Percentiles rank a stretch among this genome's conserved stretches.
Evolutionary conservation across 495 filamentous ascomycete species (phyloP).

Genomic region (Annulohypoxylon bovei): DNA sequence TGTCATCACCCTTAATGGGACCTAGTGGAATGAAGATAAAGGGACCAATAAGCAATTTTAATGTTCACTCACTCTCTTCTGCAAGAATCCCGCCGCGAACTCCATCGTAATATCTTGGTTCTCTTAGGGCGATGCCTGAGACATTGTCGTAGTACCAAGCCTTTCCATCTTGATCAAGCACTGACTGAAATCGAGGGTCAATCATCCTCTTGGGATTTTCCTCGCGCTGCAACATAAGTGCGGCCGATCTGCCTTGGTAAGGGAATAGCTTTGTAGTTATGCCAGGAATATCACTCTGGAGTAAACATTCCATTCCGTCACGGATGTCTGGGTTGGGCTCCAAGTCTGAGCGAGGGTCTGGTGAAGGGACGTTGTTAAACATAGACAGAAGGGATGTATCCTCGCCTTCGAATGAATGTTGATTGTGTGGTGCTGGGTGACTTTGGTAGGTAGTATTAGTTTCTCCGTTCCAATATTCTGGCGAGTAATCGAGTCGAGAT

Average conservation of each 20-base stretch:
- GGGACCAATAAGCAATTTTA: constrained; percentile 52
- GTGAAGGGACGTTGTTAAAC: constrained; percentile 86
- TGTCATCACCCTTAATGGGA: background rate
- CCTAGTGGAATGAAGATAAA: background rate
- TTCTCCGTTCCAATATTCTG: constrained; percentile 64
- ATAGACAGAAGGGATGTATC: constrained; percentile 78
- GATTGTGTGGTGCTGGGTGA: background rate
- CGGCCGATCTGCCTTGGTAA: constrained; percentile 85
- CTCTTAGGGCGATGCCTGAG: constrained; percentile 65
- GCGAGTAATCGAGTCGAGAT: constrained; percentile 65
- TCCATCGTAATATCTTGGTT: constrained; percentile 77
- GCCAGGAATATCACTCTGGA: constrained; percentile 65
- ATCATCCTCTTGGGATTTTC: constrained; percentile 67
- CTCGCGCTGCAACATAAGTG: constrained; percentile 88
- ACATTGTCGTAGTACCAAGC: constrained; percentile 79
- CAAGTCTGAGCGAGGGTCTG: constrained; percentile 63
- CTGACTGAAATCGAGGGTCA: constrained; percentile 75
- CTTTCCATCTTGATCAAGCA: constrained; percentile 66
- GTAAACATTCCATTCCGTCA: constrained; percentile 69
- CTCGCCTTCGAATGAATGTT: constrained; percentile 39
- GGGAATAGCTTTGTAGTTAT: constrained; percentile 75
- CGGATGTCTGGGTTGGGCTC: constrained; percentile 66
- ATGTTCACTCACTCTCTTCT: constrained; percentile 62
- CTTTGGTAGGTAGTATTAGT: constrained; percentile 1
- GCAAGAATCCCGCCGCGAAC: constrained; percentile 81